Evolutionary conservation across 169 alveolate genomes (phyloP).

Genomic region (Neospora caninum): DNA sequence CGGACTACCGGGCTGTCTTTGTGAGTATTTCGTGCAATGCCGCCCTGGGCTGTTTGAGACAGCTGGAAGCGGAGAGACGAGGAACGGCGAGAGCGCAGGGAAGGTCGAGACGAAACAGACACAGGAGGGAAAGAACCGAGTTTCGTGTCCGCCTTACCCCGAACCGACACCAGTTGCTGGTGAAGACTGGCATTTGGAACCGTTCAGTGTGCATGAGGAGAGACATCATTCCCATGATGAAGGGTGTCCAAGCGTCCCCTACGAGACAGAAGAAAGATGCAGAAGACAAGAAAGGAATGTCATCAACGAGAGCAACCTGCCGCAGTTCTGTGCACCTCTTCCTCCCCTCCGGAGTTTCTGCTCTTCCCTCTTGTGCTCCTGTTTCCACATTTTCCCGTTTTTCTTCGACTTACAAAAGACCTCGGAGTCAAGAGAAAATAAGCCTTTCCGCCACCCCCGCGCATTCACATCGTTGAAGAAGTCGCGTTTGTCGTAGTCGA

Average conservation of each 20-base stretch:
- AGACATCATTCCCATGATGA: neutral
- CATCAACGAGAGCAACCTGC: neutral
- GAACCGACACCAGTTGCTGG: neutral
- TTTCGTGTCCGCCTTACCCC: neutral
- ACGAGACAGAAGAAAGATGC: neutral
- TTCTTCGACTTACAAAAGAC: neutral
- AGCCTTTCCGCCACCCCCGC: neutral
- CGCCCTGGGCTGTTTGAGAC: too few species aligned
- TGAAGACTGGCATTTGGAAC: neutral
- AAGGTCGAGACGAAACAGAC: neutral
- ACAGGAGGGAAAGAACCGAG: neutral
- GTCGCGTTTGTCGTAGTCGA: neutral
- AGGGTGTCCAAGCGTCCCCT: constrained; percentile 30
- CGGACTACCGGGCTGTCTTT: too few species aligned
- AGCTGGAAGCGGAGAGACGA: too few species aligned
- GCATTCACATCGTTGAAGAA: neutral
- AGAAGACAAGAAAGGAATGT: neutral
- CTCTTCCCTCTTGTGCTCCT: too few species aligned
- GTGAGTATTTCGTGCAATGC: too few species aligned
- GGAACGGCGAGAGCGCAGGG: neutral
- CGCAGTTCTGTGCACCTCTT: neutral
- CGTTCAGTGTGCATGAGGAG: neutral
- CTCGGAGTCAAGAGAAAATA: neutral
- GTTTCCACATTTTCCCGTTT: too few species aligned
- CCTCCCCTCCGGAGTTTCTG: neutral